Evolutionary conservation across 371 early-diverging fungal species (phyloP).

Genomic region (Mitosporidium daphniae): DNA sequence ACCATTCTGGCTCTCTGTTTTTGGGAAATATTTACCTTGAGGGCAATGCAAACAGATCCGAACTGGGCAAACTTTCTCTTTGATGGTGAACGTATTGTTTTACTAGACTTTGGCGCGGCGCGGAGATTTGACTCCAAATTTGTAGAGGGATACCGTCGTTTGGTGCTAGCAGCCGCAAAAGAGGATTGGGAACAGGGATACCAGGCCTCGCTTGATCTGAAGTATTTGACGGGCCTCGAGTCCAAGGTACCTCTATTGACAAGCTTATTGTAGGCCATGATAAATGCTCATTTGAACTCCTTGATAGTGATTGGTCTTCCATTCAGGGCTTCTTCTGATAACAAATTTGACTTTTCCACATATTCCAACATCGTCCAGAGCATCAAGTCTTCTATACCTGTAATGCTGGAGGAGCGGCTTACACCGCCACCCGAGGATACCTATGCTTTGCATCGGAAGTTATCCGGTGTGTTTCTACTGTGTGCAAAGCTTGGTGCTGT

Average conservation of each 20-base stretch:
- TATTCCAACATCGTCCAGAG: slow-evolving; percentile 32
- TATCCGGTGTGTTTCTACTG: slow-evolving; percentile 57
- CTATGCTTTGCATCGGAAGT: slow-evolving; percentile 63
- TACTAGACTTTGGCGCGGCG: slow-evolving; percentile 74
- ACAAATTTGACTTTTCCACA: slow-evolving; percentile 23
- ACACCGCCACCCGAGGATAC: slow-evolving; percentile 86
- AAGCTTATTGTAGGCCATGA: slow-evolving; percentile 20
- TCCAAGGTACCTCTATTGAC: slow-evolving; percentile 12
- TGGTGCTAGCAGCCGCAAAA: slow-evolving; percentile 26
- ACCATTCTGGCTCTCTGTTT: slow-evolving; percentile 34
- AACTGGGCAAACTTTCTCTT: slow-evolving; percentile 90
- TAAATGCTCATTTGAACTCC: slow-evolving; percentile 45
- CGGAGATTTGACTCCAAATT: slow-evolving; percentile 35
- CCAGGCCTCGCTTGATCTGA: slow-evolving; percentile 29
- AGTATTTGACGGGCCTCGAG: slow-evolving; percentile 67
- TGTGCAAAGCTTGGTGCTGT: slow-evolving; percentile 38
- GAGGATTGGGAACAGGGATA: slow-evolving; percentile 30
- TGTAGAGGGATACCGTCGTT: slow-evolving; percentile 23
- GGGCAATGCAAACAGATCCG: slow-evolving; percentile 89
- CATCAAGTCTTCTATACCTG: slow-evolving; percentile 48
- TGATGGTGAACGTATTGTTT: slow-evolving; percentile 17
- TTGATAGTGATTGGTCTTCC: slow-evolving; percentile 49
- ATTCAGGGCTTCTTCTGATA: slow-evolving; percentile 12
- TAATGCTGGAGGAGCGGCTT: slow-evolving; percentile 54
- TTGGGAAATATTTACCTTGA: slow-evolving; percentile 46